These are phyloP conservation scores for Linderina pennispora DNA, from an alignment of 192 early-diverging fungal species.

Conservation along the genomic window DNA sequence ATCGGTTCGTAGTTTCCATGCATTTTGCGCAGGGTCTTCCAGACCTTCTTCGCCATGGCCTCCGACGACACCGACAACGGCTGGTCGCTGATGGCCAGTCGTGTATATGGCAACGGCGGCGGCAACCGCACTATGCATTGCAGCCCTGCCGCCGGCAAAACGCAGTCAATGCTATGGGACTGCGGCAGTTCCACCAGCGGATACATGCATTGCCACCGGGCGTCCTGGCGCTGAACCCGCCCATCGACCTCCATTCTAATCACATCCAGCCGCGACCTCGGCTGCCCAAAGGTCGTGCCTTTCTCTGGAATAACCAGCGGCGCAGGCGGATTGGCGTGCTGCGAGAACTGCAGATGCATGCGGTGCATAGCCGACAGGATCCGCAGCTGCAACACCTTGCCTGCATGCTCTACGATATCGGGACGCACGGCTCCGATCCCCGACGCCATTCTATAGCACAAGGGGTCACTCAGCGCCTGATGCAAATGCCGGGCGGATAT, in stretches of 20 bases:
- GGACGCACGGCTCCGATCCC: conserved; percentile 16
- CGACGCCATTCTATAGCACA: neutral
- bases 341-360: conserved; percentile 6
- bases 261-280: conserved; percentile 7
- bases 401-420: conserved; percentile 31
- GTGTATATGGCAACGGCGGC: neutral
- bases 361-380: conserved; percentile 15
- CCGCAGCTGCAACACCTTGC: conserved; percentile 16
- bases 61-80: conserved; percentile 16
- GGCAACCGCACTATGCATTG: conserved; percentile 29
- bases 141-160: conserved; percentile 23
- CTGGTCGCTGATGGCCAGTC: neutral
- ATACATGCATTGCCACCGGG: conserved; percentile 13
- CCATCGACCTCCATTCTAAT: conserved; percentile 7
- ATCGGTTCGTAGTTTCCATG: neutral
- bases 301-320: neutral
- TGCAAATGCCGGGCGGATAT: conserved; percentile 8
- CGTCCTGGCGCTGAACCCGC: conserved; percentile 21
- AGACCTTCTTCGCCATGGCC: conserved; percentile 11
- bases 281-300: neutral
- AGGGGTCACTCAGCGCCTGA: conserved; percentile 8
- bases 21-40: neutral
- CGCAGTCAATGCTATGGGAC: neutral
- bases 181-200: conserved; percentile 7
- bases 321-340: neutral